Evolutionary conservation across 352 stramenopile species (phyloP).

Genomic region (Pythium volutum): DNA sequence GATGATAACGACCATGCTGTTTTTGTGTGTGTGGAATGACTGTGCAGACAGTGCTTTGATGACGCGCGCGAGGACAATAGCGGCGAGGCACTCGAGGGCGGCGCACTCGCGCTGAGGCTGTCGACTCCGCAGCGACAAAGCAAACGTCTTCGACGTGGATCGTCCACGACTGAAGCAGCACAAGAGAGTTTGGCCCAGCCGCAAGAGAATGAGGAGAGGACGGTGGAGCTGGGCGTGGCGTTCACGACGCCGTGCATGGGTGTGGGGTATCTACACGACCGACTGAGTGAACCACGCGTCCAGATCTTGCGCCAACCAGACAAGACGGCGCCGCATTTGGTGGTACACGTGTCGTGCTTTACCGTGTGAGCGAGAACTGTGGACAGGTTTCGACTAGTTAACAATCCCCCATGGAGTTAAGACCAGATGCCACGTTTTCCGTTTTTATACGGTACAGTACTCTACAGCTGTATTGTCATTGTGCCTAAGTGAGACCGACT

Average conservation of each 20-base stretch:
- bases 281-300: slow-evolving; percentile 26
- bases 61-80: slow-evolving; percentile 33
- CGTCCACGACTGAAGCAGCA: background rate
- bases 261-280: slow-evolving; percentile 44
- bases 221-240: slow-evolving; percentile 46
- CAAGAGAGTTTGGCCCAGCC: background rate
- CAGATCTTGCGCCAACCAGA: slow-evolving; percentile 46
- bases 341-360: slow-evolving; percentile 19
- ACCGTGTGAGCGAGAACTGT: background rate
- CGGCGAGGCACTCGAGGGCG: slow-evolving; percentile 48
- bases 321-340: slow-evolving; percentile 1
- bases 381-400: background rate
- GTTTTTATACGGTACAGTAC: too few relatives aligned
- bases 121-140: background rate
- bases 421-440: too few relatives aligned
- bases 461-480: too few relatives aligned
- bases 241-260: slow-evolving; percentile 73
- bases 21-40: background rate
- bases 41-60: slow-evolving; percentile 23
- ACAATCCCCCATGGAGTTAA: background rate
- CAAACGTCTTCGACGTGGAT: background rate
- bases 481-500: too few relatives aligned
- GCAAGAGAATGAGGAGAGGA: background rate
- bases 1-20: slow-evolving; percentile 7
- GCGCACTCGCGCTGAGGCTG: slow-evolving; percentile 36